Evolutionary conservation across 306 rosid species (phyloP), one percentile per base, ranked within the genome.

Genomic region (Hippophae rhamnoides): DNA sequence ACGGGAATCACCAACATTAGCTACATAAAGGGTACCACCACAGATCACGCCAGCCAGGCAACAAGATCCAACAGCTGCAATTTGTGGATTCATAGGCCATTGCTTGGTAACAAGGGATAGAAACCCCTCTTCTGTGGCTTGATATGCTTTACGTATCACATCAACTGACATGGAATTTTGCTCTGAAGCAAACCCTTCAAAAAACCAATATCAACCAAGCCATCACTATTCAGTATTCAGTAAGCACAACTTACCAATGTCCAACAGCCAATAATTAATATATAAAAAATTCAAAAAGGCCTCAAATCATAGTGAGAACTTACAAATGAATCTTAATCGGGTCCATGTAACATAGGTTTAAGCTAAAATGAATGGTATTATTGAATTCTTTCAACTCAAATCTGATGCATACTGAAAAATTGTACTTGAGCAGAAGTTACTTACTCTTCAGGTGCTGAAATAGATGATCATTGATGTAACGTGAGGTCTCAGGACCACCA

Each of bases 21-120:
- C 97, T 63, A 86, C 64, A 57, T 90, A 86, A 65, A 90, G 97
- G 58, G 56, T 48, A 63, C 86, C 89, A 12, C 79, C 81, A 74
- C 97, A 86, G 60, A 90, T 77, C 63, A 90, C 89, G 43, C 97
- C 86, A 62, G 67, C 81, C 65, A 90, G 84, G 78, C 95, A 86
- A 72, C 97, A 90, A 41, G 97, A 72, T 63, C 95, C 97, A 71
- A 90, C 97, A n/a, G 95, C 89, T 67, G 97, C 97, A 62, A 86
- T 83, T 60, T 86, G 97, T 41, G 97, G 89, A 54, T 84, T 90
- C 63, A 79, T 62, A 54, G 81, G 82, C 97, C 97, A 90, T 18
- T 62, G 94, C 65, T 86, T 86, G 0, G 90, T 76, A 47, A 90
- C 97, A 18, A 90, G 47, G 5, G 94, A 83, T 40, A 87, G 64